Evolutionary conservation across 2,329 filamentous ascomycete species (phyloP), one percentile per base, ranked within the genome.

Genomic region (Claviceps purpurea): DNA sequence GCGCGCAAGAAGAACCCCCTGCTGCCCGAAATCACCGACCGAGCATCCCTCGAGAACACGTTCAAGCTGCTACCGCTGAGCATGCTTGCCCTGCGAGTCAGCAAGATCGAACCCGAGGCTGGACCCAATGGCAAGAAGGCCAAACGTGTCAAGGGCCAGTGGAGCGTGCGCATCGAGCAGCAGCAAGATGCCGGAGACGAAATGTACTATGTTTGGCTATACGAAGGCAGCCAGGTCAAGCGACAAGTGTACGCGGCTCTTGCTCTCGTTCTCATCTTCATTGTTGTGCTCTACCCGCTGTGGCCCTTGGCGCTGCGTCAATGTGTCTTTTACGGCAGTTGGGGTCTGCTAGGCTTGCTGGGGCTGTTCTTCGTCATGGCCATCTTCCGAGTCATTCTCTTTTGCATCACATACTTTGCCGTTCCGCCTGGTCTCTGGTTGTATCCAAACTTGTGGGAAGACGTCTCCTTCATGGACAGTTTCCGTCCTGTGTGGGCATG

Each of bases 311-410:
- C 89, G 66, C 73, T 98, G 70, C 81, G 93, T 62, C 83, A 93
- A 61, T 93, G 91, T 50, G 93, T 97, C 48, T 98, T 95, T 87
- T 97, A 98, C 68, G 76, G 97, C 43, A 93, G 87, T 68, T 95
- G 95, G 82, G 91, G 85, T 54, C 86, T 95, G 78, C 77, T 98
- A 58, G 85, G 88, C 44, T 74, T 97, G 34, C 79, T 98, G 46
- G 93, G 87, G 52, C 72, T 95, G 49, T 98, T 98, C 81, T 97
- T 98, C 69, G 81, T 82, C 64, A 97, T 98, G 93, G 87, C 91
- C 5, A 95, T 98, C 64, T 89, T 98, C 79, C 84, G 93, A 55
- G 78, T 97, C 52, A 95, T 98, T 55, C 75, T 98, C 30, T 98
- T 98, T 74, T 85, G 88, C 65, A 71, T 95, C 65, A 97, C 93